Percentiles rank a stretch among this genome's conserved stretches.
Evolutionary conservation across 495 filamentous ascomycete genomes (phyloP).

Genomic region (Amniculicola lignicola): DNA sequence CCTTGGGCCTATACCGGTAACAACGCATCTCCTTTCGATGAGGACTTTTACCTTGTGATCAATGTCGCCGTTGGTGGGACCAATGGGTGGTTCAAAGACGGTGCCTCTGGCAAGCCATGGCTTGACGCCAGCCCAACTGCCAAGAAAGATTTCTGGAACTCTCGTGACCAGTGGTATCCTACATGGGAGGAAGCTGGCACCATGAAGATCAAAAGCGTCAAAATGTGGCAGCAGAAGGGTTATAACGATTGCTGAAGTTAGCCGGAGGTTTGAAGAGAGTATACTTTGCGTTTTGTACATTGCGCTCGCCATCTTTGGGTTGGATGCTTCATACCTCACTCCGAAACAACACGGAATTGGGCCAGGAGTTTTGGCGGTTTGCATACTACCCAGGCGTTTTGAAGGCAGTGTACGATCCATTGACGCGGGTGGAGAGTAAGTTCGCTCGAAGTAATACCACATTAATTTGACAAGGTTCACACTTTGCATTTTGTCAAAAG

Average conservation of each 20-base stretch:
- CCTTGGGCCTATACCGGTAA: slow-evolving; percentile 65
- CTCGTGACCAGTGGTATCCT: slow-evolving; percentile 63
- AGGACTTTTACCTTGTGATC: slow-evolving; percentile 76
- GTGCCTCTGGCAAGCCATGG: slow-evolving; percentile 71
- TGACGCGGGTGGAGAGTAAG: too few relatives aligned
- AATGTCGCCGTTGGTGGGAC: slow-evolving; percentile 80
- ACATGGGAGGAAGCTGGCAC: slow-evolving; percentile 64
- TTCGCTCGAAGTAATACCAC: too few relatives aligned
- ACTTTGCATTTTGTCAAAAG: too few relatives aligned
- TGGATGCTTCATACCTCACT: too few relatives aligned
- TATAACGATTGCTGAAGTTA: slow-evolving; percentile 41
- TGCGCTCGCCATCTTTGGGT: too few relatives aligned
- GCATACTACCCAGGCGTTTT: too few relatives aligned
- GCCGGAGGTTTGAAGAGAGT: too few relatives aligned
- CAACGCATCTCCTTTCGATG: slow-evolving; percentile 71
- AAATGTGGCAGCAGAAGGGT: slow-evolving; percentile 70
- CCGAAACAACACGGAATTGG: too few relatives aligned
- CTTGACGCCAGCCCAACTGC: slow-evolving; percentile 63
- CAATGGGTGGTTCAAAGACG: slow-evolving; percentile 82
- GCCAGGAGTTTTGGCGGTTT: too few relatives aligned
- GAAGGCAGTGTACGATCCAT: too few relatives aligned
- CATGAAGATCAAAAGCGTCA: slow-evolving; percentile 69
- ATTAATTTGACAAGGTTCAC: too few relatives aligned
- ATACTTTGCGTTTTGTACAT: too few relatives aligned
- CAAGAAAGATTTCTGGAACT: slow-evolving; percentile 70